Percentiles rank a stretch among this genome's conserved stretches.
Evolutionary conservation across 192 early-diverging fungal species (phyloP).

Genomic region (Umbelopsis isabellina): DNA sequence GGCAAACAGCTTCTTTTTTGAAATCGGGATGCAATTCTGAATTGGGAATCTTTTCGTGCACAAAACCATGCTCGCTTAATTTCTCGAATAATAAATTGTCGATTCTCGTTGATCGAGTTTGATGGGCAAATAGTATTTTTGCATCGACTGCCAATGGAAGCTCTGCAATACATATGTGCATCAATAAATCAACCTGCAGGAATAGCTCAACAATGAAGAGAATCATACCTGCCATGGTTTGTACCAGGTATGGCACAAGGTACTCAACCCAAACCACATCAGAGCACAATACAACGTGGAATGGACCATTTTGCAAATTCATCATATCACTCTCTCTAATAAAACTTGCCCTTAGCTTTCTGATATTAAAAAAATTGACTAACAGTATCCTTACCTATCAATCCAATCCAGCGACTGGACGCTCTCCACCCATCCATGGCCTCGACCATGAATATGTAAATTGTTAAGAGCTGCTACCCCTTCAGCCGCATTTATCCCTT

Average conservation of each 20-base stretch:
- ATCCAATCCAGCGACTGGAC: constrained; percentile 20
- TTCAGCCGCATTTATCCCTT: background rate
- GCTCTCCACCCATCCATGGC: constrained; percentile 3
- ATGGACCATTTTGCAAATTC: background rate
- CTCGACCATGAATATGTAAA: background rate
- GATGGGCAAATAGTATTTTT: constrained; percentile 15
- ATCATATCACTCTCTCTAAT: constrained; percentile 2
- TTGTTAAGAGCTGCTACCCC: constrained; percentile 13
- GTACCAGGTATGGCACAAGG: constrained; percentile 9
- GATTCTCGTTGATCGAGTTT: constrained; percentile 13
- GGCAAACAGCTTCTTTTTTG: constrained; percentile 6
- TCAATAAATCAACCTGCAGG: background rate
- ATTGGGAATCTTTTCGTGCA: background rate
- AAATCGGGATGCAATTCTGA: constrained; percentile 8
- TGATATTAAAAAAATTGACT: background rate
- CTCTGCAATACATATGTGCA: background rate
- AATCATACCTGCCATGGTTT: constrained; percentile 16
- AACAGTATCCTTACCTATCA: constrained; percentile 1
- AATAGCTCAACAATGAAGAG: background rate
- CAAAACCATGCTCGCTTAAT: background rate
- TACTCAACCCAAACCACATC: constrained; percentile 29
- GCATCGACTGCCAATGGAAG: background rate
- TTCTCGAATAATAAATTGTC: constrained; percentile 1
- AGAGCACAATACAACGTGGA: constrained; percentile 17
- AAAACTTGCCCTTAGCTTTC: background rate